Conservation (phyloP, 169 alveolate species). For the Eimeria acervulina region DNA sequence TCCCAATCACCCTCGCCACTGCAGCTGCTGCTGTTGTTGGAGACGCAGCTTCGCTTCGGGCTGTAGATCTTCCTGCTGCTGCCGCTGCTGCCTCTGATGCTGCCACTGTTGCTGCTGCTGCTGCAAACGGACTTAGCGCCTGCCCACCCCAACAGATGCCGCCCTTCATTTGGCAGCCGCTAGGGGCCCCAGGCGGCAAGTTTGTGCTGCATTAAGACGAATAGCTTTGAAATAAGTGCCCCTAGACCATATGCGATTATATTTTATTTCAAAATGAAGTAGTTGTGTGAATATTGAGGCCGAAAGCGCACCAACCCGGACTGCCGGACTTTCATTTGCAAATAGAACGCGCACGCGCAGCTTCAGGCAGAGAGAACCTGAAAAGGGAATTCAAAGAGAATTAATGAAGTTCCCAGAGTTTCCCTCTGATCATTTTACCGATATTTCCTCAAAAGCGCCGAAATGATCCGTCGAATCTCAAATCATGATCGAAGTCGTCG, state of each 20-base stretch:
- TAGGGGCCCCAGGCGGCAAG: neutral
- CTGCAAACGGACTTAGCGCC: neutral
- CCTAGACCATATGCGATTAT: neutral
- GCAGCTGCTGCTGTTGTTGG: neutral
- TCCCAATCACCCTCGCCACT: conserved; percentile 13
- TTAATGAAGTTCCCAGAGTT: neutral
- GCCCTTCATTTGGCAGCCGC: neutral
- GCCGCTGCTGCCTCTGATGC: neutral
- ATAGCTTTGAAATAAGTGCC: neutral
- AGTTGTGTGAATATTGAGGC: neutral
- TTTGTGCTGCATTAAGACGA: neutral
- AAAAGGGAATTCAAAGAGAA: neutral
- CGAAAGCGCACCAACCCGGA: conserved; percentile 20
- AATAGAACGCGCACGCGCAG: neutral
- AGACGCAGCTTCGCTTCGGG: too few relatives aligned
- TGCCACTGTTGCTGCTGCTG: neutral
- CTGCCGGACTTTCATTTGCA: neutral
- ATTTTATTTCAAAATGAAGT: neutral
- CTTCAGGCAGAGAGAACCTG: neutral
- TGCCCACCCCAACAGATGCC: neutral
- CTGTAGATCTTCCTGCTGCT: neutral
- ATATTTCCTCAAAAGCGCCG: neutral
- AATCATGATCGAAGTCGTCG: conserved; percentile 43
- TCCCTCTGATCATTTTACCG: neutral
- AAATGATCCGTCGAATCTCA: neutral